A percentile compares a stretch with the other conserved stretches of the same genome.
phyloP scores from a whole-genome alignment of 1,284 basidiomycete species.

The Puccinia hordei region DNA sequence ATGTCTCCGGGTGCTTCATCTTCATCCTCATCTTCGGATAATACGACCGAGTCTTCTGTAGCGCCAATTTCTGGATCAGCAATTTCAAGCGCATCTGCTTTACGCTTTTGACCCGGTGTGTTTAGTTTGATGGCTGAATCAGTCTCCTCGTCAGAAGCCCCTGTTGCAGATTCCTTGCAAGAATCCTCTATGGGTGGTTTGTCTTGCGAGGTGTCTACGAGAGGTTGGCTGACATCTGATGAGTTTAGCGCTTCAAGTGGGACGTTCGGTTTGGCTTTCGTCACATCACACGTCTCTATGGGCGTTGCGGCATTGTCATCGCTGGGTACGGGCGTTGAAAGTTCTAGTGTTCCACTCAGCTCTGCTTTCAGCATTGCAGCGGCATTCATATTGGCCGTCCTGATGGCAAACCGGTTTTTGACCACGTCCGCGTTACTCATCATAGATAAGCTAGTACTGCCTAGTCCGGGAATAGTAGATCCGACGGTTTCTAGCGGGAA shows the following conservation, averaged over 20 bases:
- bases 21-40: conserved; percentile 53
- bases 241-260: background rate
- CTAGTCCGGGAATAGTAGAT: conserved; percentile 29
- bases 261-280: conserved; percentile 46
- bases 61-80: conserved; percentile 47
- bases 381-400: conserved; percentile 94
- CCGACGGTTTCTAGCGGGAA: conserved; percentile 44
- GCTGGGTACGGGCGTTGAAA: conserved; percentile 50
- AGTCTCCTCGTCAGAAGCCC: conserved; percentile 37
- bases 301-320: conserved; percentile 52
- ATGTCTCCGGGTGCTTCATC: conserved; percentile 61
- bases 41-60: conserved; percentile 41
- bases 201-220: conserved; percentile 60
- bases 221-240: conserved; percentile 55
- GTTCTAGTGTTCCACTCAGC: conserved; percentile 66
- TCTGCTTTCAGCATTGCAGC: conserved; percentile 91
- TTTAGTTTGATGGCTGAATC: background rate
- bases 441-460: conserved; percentile 47
- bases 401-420: conserved; percentile 79
- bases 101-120: conserved; percentile 66
- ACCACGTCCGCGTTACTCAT: conserved; percentile 72
- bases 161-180: conserved; percentile 39
- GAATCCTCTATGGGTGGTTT: conserved; percentile 58
- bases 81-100: conserved; percentile 63
- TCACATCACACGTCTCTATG: conserved; percentile 31